Evolutionary conservation across 768 basidiomycete genomes (phyloP).

Genomic region (Podaxis sp.): DNA sequence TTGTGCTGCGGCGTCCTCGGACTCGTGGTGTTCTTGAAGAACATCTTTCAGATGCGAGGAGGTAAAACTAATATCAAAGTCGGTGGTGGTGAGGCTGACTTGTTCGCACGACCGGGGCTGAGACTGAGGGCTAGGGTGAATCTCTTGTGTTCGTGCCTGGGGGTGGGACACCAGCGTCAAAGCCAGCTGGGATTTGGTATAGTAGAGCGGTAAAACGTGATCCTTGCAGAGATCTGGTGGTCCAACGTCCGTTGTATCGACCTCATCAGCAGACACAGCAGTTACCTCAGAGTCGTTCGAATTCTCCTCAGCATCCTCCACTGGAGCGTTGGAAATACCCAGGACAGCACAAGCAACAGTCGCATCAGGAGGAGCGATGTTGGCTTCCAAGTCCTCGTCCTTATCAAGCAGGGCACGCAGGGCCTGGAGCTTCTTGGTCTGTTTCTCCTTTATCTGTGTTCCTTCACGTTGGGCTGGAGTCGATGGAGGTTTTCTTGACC

Average conservation of each 20-base stretch:
- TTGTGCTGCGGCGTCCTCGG: neutral
- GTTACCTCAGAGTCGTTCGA: neutral
- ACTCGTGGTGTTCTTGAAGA: neutral
- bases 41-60: neutral
- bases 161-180: neutral
- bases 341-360: neutral
- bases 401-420: neutral
- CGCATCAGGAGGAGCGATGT: neutral
- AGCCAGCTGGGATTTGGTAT: neutral
- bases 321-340: neutral
- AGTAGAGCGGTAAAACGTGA: neutral
- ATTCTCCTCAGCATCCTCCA: neutral
- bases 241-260: neutral
- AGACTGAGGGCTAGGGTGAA: neutral
- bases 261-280: neutral
- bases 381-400: conserved; percentile 3
- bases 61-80: neutral
- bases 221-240: neutral
- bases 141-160: neutral
- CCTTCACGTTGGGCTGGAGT: neutral
- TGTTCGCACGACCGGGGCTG: neutral
- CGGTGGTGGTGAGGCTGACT: neutral
- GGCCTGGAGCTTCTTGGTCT: no score
- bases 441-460: no score
- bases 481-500: neutral